These are phyloP conservation scores for Hanseniaspora nectarophila DNA, from an alignment of 805 yeast genomes.

Conservation along the genomic window DNA sequence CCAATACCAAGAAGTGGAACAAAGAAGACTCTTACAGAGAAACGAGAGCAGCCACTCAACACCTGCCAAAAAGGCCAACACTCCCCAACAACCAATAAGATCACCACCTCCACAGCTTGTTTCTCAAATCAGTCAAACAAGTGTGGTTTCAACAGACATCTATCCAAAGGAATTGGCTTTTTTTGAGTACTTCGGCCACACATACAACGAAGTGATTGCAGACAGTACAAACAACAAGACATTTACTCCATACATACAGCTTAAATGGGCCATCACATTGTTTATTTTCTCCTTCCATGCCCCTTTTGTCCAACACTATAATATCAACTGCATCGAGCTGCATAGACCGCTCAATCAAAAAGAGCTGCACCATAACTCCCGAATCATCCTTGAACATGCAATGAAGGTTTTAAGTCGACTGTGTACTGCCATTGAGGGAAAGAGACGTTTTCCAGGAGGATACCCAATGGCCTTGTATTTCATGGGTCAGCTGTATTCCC, in stretches of 20 bases:
- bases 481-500: conserved; percentile 51
- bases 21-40: neutral
- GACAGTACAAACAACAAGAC: conserved; percentile 20
- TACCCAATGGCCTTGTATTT: conserved; percentile 45
- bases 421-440: conserved; percentile 23
- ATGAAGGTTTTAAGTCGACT: conserved; percentile 49
- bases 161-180: conserved; percentile 11
- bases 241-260: conserved; percentile 43
- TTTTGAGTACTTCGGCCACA: conserved; percentile 21
- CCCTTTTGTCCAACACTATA: conserved; percentile 34
- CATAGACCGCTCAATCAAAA: conserved; percentile 32
- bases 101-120: conserved; percentile 11
- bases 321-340: conserved; percentile 37
- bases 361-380: conserved; percentile 41
- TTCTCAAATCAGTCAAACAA: conserved; percentile 4
- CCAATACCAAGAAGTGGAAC: neutral
- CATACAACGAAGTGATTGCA: conserved; percentile 21
- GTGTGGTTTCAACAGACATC: conserved; percentile 1
- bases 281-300: conserved; percentile 37
- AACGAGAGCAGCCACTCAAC: neutral
- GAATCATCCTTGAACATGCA: conserved; percentile 45
- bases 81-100: neutral
- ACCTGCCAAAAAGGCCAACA: neutral
- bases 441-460: conserved; percentile 24
- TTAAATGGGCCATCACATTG: conserved; percentile 50